These are phyloP conservation scores for Dionaea muscipula DNA, from an alignment of 179 eudicot species.

Conservation along the genomic window DNA sequence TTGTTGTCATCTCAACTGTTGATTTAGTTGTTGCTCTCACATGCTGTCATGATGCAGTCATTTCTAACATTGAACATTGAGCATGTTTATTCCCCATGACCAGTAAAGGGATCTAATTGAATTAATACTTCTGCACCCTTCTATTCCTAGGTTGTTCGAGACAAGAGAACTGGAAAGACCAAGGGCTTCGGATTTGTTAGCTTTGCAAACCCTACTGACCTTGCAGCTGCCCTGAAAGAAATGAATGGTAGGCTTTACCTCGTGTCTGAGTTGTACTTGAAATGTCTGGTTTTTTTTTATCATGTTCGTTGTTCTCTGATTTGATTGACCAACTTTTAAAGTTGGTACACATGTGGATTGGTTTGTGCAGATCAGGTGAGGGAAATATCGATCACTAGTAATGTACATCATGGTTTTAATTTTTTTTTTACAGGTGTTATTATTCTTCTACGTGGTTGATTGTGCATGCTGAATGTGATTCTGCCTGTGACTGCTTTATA, in stretches of 20 bases:
- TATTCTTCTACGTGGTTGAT: too few relatives aligned
- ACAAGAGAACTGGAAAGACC: conserved; percentile 89
- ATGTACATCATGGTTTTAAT: too few relatives aligned
- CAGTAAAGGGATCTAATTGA: neutral
- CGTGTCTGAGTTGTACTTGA: neutral
- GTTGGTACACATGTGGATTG: too few relatives aligned
- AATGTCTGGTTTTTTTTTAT: neutral
- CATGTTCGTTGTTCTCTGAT: too few relatives aligned
- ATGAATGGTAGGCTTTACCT: conserved; percentile 63
- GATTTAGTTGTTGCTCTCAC: neutral
- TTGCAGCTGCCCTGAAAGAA: conserved; percentile 78
- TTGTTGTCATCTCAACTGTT: too few relatives aligned
- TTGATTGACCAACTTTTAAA: too few relatives aligned
- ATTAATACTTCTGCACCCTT: neutral
- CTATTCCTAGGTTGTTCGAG: conserved; percentile 69
- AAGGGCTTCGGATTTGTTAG: conserved; percentile 94
- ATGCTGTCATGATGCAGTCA: neutral
- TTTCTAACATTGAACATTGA: neutral
- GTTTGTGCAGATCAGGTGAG: too few relatives aligned
- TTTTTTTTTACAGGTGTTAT: too few relatives aligned
- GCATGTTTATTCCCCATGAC: neutral
- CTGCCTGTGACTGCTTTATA: too few relatives aligned
- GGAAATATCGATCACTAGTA: too few relatives aligned
- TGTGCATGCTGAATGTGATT: too few relatives aligned
- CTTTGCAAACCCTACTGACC: conserved; percentile 74